phyloP scores from a whole-genome alignment of 192 early-diverging fungal species.

The Linderina pennispora region DNA sequence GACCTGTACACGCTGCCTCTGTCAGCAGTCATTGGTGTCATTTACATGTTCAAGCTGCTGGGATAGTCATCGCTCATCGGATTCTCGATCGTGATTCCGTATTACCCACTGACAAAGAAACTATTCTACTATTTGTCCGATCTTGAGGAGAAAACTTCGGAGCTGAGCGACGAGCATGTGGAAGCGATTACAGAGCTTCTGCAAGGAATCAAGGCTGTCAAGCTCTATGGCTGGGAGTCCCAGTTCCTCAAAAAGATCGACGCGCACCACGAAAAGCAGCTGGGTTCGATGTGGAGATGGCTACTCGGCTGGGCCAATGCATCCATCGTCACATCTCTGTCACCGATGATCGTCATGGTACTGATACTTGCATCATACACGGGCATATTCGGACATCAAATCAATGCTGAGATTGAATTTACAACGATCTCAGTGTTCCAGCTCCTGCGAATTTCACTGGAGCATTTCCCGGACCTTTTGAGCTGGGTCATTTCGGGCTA shows the following conservation, averaged over 20 bases:
- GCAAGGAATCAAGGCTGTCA: slow-evolving; percentile 81
- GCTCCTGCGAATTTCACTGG: slow-evolving; percentile 51
- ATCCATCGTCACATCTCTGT: slow-evolving; percentile 38
- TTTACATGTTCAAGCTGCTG: slow-evolving; percentile 61
- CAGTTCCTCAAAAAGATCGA: slow-evolving; percentile 62
- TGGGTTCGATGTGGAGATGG: slow-evolving; percentile 41
- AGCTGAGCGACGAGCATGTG: slow-evolving; percentile 59
- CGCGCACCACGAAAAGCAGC: slow-evolving; percentile 49
- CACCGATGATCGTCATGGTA: slow-evolving; percentile 52
- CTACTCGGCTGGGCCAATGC: slow-evolving; percentile 43
- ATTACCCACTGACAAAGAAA: slow-evolving; percentile 46
- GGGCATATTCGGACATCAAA: slow-evolving; percentile 44
- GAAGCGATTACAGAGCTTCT: slow-evolving; percentile 69
- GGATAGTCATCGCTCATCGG: slow-evolving; percentile 71
- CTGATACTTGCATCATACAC: slow-evolving; percentile 54
- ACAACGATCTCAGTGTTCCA: slow-evolving; percentile 60
- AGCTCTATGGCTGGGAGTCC: slow-evolving; percentile 76
- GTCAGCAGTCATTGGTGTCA: slow-evolving; percentile 53
- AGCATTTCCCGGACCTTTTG: slow-evolving; percentile 50
- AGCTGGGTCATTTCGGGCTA: slow-evolving; percentile 46
- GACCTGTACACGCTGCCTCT: slow-evolving; percentile 53
- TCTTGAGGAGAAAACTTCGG: slow-evolving; percentile 42
- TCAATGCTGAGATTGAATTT: slow-evolving; percentile 54
- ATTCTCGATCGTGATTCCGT: slow-evolving; percentile 53
- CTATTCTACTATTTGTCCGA: slow-evolving; percentile 38